Percentiles rank a stretch among this genome's conserved stretches.
Conservation (phyloP, 495 filamentous ascomycete species). For the Melanomma pulvis-pyrius region DNA sequence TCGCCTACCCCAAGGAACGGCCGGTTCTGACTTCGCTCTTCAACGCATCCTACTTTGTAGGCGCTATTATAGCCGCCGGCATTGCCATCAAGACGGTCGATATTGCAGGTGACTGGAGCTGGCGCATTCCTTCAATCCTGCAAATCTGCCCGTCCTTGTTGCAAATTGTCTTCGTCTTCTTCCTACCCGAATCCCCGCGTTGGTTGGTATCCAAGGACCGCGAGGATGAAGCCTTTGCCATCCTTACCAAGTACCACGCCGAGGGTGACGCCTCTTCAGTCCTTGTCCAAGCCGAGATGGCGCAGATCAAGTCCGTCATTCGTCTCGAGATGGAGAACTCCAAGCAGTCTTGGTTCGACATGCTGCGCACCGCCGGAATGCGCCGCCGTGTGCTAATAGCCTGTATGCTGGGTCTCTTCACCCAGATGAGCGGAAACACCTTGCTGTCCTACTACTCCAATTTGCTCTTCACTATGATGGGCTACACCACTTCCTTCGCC, state of each 20-base stretch:
- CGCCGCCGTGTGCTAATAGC: conserved; percentile 26
- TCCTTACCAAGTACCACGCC: conserved; percentile 30
- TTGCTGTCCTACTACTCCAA: conserved; percentile 37
- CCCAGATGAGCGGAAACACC: conserved; percentile 30
- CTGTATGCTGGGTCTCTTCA: conserved; percentile 23
- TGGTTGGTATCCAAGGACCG: conserved; percentile 29
- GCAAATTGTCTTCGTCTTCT: conserved; percentile 20
- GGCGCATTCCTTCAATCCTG: conserved; percentile 28
- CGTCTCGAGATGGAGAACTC: conserved; percentile 28
- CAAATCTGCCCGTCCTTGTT: conserved; percentile 30
- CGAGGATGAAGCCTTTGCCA: conserved; percentile 29
- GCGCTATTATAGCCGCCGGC: conserved; percentile 29
- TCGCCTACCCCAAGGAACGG: conserved; percentile 31
- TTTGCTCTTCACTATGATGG: conserved; percentile 35
- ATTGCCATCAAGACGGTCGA: conserved; percentile 20
- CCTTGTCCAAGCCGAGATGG: conserved; percentile 29
- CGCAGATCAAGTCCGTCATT: conserved; percentile 27
- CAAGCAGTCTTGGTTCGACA: conserved; percentile 28
- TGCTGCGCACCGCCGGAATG: conserved; percentile 26
- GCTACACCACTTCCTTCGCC: conserved; percentile 29
- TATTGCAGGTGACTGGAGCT: conserved; percentile 21
- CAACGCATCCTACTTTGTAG: conserved; percentile 31
- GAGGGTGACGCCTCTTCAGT: conserved; percentile 20
- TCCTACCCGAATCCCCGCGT: conserved; percentile 27
- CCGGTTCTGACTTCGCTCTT: conserved; percentile 26